These are phyloP conservation scores for Phytophthora sansomeana DNA, from an alignment of 352 stramenopile species.

Conservation along the genomic window DNA sequence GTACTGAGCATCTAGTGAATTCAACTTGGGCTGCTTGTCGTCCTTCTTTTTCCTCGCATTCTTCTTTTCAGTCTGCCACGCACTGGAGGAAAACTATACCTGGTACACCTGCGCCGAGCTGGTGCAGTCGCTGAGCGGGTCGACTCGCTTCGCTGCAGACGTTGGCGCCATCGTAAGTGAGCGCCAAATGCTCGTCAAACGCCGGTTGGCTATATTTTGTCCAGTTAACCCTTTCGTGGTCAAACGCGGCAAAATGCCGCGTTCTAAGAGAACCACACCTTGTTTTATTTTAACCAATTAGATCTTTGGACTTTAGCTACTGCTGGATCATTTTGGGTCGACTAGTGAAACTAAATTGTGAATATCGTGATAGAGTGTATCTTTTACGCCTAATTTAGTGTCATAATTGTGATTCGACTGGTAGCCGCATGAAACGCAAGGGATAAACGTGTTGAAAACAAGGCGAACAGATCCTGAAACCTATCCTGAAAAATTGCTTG, in stretches of 20 bases:
- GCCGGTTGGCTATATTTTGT: constrained; percentile 31
- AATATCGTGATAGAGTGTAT: not conserved
- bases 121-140: constrained; percentile 42
- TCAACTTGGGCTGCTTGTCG: constrained; percentile 21
- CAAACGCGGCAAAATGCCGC: not conserved
- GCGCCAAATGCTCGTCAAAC: constrained; percentile 23
- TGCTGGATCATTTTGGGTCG: not conserved
- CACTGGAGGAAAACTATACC: constrained; percentile 6
- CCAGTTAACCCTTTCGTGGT: too few species aligned
- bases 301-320: not conserved
- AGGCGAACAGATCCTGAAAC: not conserved
- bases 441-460: not conserved
- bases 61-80: constrained; percentile 47
- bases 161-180: constrained; percentile 9
- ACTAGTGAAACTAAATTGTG: not conserved
- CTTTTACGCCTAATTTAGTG: not conserved
- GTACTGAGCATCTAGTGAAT: constrained; percentile 74
- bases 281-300: not conserved
- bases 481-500: not conserved
- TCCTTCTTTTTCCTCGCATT: constrained; percentile 35
- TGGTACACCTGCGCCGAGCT: constrained; percentile 37
- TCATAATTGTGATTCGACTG: not conserved
- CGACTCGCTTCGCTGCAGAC: constrained; percentile 26
- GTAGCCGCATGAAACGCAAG: not conserved
- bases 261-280: not conserved